Base-by-base conservation (phyloP, 192 early-diverging fungal genomes). In the Backusella westeae region DNA sequence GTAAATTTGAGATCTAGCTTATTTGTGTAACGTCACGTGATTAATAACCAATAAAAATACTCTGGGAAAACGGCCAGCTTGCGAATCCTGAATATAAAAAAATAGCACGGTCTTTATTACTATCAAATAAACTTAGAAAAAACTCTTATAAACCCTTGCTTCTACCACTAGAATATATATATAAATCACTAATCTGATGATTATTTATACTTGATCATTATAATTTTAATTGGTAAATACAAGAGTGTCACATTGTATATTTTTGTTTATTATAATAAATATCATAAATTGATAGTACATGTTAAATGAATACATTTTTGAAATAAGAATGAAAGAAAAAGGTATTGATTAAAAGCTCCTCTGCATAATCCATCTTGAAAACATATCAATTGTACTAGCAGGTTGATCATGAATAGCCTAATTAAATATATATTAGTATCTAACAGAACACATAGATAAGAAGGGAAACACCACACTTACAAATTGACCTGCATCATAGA, bases 321-420 rank as follows among this genome's bases (percentile, higher is more conserved):
- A 59, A 59, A 59, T 3, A 59, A 59, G 6, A n/a, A 8, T n/a
- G 21, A 53, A 3, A 26, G 26, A 59, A 26, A 23, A 32, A 3
- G 32, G 32, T 32, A 32, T 32, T 59, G 21, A 59, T 26, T 21
- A 8, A 26, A 59, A 59, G 53, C 21, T 59, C 9, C 6, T 29
- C 32, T 63, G 56, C 56, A 63, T 63, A 12, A 63, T 10, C 71
- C 71, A 56, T 52, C 71, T 56, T 15, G 46, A 49, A 56, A 49
- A 72, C 32, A 72, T 52, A 32, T 72, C 71, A 53, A 72, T 49
- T 34, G 44, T 53, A 72, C 49, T 72, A 21, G 34, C 69, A 19
- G 69, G 75, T 59, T 77, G 75, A 71, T 77, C 75, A 53, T 41
- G 39, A n/a, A 59, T 44, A 6, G 53, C 52, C 75, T 75, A 44